phyloP scores from a whole-genome alignment of 345 rosid genomes.

The Salix suchowensis region DNA sequence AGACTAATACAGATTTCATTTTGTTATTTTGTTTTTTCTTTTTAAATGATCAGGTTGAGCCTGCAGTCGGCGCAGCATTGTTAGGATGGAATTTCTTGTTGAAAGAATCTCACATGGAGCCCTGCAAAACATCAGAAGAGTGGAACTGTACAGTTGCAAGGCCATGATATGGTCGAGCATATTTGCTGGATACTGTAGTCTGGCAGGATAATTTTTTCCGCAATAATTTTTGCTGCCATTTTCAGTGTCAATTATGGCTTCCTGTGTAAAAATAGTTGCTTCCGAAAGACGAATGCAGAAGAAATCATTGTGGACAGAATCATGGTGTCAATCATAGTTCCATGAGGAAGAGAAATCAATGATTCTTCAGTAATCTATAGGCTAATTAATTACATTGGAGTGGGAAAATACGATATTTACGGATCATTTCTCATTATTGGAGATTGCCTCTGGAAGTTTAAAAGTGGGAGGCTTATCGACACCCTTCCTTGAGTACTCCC shows the following conservation, averaged over 20 bases:
- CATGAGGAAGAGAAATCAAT: too few species aligned
- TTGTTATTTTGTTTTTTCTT: not conserved
- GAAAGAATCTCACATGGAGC: constrained; percentile 17
- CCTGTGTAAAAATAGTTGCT: too few species aligned
- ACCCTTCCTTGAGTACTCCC: constrained; percentile 87
- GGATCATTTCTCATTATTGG: constrained; percentile 34
- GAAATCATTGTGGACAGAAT: too few species aligned
- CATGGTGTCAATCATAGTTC: too few species aligned
- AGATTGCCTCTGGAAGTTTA: constrained; percentile 70
- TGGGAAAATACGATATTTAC: not conserved
- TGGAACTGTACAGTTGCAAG: not conserved
- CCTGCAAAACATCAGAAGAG: not conserved
- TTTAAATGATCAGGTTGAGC: constrained; percentile 53
- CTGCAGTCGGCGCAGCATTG: constrained; percentile 71
- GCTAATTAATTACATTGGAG: too few species aligned
- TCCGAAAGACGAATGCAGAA: too few species aligned
- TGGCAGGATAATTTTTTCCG: not conserved
- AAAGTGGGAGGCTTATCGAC: constrained; percentile 69
- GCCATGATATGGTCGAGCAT: not conserved
- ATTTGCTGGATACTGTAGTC: not conserved
- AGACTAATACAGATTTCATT: not conserved
- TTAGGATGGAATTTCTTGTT: constrained; percentile 50
- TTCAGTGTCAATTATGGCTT: not conserved
- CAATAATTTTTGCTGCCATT: not conserved
- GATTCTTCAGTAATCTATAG: too few species aligned